Base-by-base conservation (phyloP, 2,329 filamentous ascomycete genomes). In the Sporothrix mexicana region DNA sequence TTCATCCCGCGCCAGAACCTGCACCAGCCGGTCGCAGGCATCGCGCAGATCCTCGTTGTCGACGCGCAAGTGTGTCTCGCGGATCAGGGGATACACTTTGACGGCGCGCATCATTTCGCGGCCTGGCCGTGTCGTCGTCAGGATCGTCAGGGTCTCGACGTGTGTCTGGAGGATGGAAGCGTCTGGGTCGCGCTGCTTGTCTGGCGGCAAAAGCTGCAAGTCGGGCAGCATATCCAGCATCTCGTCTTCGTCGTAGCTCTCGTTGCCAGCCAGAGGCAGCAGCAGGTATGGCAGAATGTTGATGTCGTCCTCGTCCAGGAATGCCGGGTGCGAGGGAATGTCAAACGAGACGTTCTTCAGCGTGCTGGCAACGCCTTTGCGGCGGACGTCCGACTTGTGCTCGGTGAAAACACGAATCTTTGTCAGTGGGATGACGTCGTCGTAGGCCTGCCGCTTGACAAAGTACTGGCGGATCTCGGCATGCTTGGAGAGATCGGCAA, bases 361-460 rank as follows among this genome's bases (percentile, higher is more conserved):
- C 10, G 94, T 96, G 74, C 91, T 94, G 8, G 95, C 95, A n/a
- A 98, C 95, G n/a, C 96, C 96, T 78, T 94, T 93, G 71, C 96
- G 88, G 73, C 96, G 89, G 71, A 98, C 90, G 41, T 92, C 88
- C 2, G 93, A 97, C 77, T 88, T 86, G 83, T 98, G 94, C 81
- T 97, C 94, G 0, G 96, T 98, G 81, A 98, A 98, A 73, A 98
- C 95, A 74, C 92, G 92, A 74, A 99, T 86, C 84, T 98, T 98
- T 67, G 92, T 93, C 66, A 98, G 85, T 1, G 96, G 96, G n/a
- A 98, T 90, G 15, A 97, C 89, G 1, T 84, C 85, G 80, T 97
- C 94, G 80, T 97, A 95, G 1, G 88, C 83, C 79, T 97, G 92
- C 71, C 88, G 85, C 15, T 86, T 87, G 5, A 93, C 86, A 76